These are phyloP conservation scores for Gyromitra esculenta DNA, from an alignment of 2,329 filamentous ascomycete genomes.

Conservation along the genomic window DNA sequence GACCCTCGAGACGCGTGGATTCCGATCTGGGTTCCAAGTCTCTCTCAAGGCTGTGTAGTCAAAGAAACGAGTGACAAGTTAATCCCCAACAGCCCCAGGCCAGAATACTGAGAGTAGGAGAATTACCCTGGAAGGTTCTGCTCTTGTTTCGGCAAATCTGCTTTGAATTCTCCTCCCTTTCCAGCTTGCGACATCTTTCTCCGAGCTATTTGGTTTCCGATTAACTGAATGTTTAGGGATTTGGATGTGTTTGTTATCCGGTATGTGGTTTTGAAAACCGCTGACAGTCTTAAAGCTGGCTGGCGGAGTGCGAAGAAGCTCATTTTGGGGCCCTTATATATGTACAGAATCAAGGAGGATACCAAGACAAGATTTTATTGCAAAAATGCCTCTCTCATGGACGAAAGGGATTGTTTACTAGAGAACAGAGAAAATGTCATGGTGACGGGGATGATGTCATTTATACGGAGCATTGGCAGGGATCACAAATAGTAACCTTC, in stretches of 20 bases:
- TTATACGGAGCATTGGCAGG: slow-evolving; percentile 28
- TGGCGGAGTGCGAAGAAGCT: slow-evolving; percentile 1
- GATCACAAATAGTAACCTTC: background rate
- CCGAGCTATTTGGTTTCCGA: slow-evolving; percentile 8
- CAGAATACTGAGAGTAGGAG: background rate
- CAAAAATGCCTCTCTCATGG: background rate
- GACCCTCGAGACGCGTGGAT: slow-evolving; percentile 62
- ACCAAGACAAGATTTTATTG: background rate
- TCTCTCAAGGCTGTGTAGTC: slow-evolving; percentile 59
- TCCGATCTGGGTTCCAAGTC: slow-evolving; percentile 62
- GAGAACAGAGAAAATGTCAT: slow-evolving; percentile 22
- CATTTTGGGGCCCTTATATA: slow-evolving; percentile 15
- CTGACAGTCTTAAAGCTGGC: background rate
- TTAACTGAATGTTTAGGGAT: background rate
- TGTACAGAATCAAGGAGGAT: background rate
- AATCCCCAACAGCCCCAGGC: background rate
- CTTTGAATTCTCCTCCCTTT: slow-evolving; percentile 59
- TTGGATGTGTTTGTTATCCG: slow-evolving; percentile 1
- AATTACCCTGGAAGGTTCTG: slow-evolving; percentile 61
- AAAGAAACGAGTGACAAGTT: background rate
- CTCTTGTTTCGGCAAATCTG: slow-evolving; percentile 59
- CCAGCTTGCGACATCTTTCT: slow-evolving; percentile 51
- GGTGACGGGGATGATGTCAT: slow-evolving; percentile 39
- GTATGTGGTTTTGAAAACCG: slow-evolving; percentile 18
- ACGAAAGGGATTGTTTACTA: background rate